Evolutionary conservation across 1,284 basidiomycete genomes (phyloP), one percentile per base, ranked within the genome.

Genomic region (Malassezia psittaci): DNA sequence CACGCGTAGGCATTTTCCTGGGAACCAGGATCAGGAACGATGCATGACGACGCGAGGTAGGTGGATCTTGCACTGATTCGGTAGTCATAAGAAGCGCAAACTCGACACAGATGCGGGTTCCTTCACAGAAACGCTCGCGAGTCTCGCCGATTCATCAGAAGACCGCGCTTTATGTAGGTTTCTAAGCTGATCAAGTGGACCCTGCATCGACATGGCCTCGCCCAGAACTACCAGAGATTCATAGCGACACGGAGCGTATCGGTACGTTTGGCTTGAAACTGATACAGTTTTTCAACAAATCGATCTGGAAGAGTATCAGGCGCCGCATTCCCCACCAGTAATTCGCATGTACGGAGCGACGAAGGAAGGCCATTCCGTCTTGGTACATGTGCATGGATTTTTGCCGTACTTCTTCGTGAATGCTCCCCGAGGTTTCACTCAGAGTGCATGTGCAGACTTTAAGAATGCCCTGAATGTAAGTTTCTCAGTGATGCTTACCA

Each of bases 271-370:
- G 24, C 7, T 41, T 16, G 9, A 9, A 9, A 13, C 45, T 48
- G 18, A n/a, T 19, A 16, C 18, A 46, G 55, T 57, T 3, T 74
- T 74, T 50, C 72, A 74, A 57, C 72, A 74, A 55, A 73, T 74
- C 50, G 72, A 74, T 44, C 67, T 73, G 40, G 72, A 74, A 45
- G 72, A 74, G 56, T 54, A 62, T 19, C 65, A 65, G 42, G 48
- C 57, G 24, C 59, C 68, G 5, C 59, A 61, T 18, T 51, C 63
- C 21, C 54, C 62, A 18, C 72, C 70, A 11, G 55, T 61, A 38
- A 73, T 74, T 56, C 63, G 72, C 38, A 72, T 74, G 62, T 74
- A 72, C 36, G 72, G 72, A 45, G 64, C 71, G 33, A 73, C 42
- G 16, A 19, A 55, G 24, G 44, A 65, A 43, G 70, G 67, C 8